Base-by-base conservation (phyloP, 2,329 filamentous ascomycete genomes). In the Thelonectria blattea region DNA sequence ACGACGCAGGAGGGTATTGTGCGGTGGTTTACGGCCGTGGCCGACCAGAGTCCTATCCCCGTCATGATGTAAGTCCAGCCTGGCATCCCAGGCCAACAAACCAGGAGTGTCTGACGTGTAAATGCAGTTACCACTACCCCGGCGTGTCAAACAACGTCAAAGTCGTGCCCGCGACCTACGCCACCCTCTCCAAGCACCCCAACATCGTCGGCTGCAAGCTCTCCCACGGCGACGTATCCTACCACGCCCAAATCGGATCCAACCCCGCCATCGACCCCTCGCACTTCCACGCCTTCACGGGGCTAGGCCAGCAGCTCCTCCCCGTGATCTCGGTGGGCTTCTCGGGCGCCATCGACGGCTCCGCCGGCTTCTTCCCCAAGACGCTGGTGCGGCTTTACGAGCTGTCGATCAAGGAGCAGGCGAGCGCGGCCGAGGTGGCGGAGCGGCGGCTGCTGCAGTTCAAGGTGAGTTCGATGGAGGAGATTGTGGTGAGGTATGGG, bases 151-250 rank as follows among this genome's bases (percentile, higher is more conserved):
- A 90, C 78, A 85, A 86, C 67, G 78, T 90, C 68, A 80, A 81
- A 66, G 80, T 90, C 60, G 76, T 81, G 1, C 84, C 86, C 1
- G 78, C 83, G 9, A 87, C 86, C 0, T 87, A 85, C 69, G 84
- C 73, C 17, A 73, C 70, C 0, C 83, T 90, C 24, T 80, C 88
- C 7, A 76, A 81, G 56, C 87, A 90, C 71, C 81, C 84, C 30
- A 90, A 90, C 69, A 89, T 90, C 59, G 87, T 89, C 4, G 88
- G 88, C 52, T 88, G 85, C 76, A 90, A 90, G 76, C 83, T 90
- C 66, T 89, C 86, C 0, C 88, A 90, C 72, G 87, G 86, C 52
- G 85, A 89, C 70, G 80, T 89, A 48, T 88, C 86, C n/a, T 80
- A 84, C 66, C 86, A 88, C 71, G 80, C 83, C 5, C 83, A 88